Evolutionary conservation across 1,284 basidiomycete species (phyloP).

Genomic region (Inonotus hispidus): DNA sequence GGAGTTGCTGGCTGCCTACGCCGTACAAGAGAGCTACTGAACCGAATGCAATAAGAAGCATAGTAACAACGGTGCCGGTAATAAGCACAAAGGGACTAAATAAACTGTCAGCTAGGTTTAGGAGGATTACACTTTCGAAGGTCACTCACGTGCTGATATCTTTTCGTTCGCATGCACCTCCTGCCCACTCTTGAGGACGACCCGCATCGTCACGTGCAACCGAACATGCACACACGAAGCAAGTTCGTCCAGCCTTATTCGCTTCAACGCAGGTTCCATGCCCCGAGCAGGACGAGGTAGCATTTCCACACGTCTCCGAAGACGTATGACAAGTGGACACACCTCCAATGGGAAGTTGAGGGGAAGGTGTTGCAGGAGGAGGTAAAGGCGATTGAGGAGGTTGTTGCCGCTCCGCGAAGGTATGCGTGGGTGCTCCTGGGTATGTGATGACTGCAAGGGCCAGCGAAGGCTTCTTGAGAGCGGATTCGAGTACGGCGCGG

Average conservation of each 20-base stretch:
- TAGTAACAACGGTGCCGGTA: slow-evolving; percentile 56
- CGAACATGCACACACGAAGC: slow-evolving; percentile 68
- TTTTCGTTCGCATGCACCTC: slow-evolving; percentile 65
- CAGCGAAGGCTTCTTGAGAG: slow-evolving; percentile 33
- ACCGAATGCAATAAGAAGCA: slow-evolving; percentile 61
- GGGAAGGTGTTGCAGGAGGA: slow-evolving; percentile 32
- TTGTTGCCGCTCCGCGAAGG: slow-evolving; percentile 33
- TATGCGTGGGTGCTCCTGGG: slow-evolving; percentile 19
- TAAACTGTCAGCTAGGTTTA: slow-evolving; percentile 33
- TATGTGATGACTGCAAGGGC: slow-evolving; percentile 52
- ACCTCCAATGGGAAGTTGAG: slow-evolving; percentile 51
- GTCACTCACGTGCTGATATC: slow-evolving; percentile 69
- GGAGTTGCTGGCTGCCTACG: slow-evolving; percentile 57
- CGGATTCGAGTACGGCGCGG: slow-evolving; percentile 39
- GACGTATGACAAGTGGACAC: slow-evolving; percentile 61
- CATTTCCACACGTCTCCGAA: slow-evolving; percentile 50
- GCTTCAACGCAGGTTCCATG: slow-evolving; percentile 60
- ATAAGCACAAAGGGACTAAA: slow-evolving; percentile 56
- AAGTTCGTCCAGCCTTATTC: slow-evolving; percentile 57
- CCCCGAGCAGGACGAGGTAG: slow-evolving; percentile 63
- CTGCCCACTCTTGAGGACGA: slow-evolving; percentile 64
- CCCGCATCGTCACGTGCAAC: slow-evolving; percentile 44
- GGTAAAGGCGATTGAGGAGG: slow-evolving; percentile 52
- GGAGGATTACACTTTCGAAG: neutral
- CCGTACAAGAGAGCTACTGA: slow-evolving; percentile 61